Evolutionary conservation across 2,329 filamentous ascomycete genomes (phyloP), one percentile per base, ranked within the genome.

Genomic region (Fusarium dimerum): DNA sequence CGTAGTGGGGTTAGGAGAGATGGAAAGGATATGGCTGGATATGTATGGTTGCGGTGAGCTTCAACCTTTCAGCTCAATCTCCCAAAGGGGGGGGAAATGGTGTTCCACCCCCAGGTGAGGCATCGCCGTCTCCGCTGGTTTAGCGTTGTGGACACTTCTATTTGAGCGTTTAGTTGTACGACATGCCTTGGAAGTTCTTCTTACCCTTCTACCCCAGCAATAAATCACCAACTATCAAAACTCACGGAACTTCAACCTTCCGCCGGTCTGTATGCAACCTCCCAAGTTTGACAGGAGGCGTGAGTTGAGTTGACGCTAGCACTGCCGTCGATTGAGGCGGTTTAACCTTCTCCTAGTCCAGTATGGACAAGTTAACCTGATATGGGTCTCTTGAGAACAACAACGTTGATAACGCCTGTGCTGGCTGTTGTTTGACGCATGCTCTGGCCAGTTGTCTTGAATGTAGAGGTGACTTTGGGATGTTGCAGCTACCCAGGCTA

Each of bases 141-240:
- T 36, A 36, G 32, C 32, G 32, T 10, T 36, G 32, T 36, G 32
- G 32, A 15, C 13, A 36, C 13, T 36, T 15, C 13, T 4, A 10
- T 15, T 15, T 15, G 13, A 15, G 32, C 32, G 10, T 36, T 12
- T 15, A 36, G 32, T 5, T 4, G 32, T 36, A 15, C 4, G 32
- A 5, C 32, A 36, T 36, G 32, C 32, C 32, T 12, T 36, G 32
- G 13, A 36, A 36, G 32, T 12, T 36, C 32, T 36, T 36, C 13
- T 15, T 12, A 3, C 10, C 10, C 32, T 36, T 36, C 13, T 15
- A 36, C 9, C 4, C 10, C 32, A 36, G 32, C 32, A 36, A 12
- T 9, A 36, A 36, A 36, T 36, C 32, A 52, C 45, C 43, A 60
- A 54, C 57, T 40, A 57, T 59, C 43, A 36, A 26, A 26, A 26